Evolutionary conservation across 257 asterid genomes (phyloP).

Genomic region (Paulownia fortunei): DNA sequence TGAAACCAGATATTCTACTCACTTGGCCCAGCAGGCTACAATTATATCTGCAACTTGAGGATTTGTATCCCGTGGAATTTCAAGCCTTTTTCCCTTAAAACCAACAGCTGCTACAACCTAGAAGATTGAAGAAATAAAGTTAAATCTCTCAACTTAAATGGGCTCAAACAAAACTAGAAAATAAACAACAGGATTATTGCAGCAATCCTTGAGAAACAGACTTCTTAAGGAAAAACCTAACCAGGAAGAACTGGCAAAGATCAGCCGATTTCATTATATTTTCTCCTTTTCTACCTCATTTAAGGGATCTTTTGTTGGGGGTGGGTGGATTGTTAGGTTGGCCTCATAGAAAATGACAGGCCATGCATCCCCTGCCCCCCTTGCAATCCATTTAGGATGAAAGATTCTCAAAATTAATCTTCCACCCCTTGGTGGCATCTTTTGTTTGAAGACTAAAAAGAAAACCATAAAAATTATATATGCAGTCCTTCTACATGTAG

Average conservation of each 20-base stretch:
- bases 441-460: not conserved
- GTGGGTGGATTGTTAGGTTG: not conserved
- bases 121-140: constrained; percentile 26
- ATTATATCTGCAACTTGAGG: constrained; percentile 77
- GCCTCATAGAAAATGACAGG: not conserved
- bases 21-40: constrained; percentile 88
- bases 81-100: constrained; percentile 76
- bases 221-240: constrained; percentile 9
- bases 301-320: not conserved
- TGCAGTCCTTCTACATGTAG: not conserved
- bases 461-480: not conserved
- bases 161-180: constrained; percentile 11
- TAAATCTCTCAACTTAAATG: constrained; percentile 5
- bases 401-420: not conserved
- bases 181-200: constrained; percentile 12
- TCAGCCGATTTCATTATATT: not conserved
- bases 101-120: constrained; percentile 98
- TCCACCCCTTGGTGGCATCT: not conserved
- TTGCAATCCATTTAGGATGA: constrained; percentile 1
- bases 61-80: constrained; percentile 72
- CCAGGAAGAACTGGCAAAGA: constrained; percentile 8
- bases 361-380: not conserved
- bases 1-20: constrained; percentile 42
- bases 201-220: not conserved
- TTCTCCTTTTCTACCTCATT: not conserved